phyloP scores from a whole-genome alignment of 2,329 filamentous ascomycete species.

The Fusarium pseudocircinatum region DNA sequence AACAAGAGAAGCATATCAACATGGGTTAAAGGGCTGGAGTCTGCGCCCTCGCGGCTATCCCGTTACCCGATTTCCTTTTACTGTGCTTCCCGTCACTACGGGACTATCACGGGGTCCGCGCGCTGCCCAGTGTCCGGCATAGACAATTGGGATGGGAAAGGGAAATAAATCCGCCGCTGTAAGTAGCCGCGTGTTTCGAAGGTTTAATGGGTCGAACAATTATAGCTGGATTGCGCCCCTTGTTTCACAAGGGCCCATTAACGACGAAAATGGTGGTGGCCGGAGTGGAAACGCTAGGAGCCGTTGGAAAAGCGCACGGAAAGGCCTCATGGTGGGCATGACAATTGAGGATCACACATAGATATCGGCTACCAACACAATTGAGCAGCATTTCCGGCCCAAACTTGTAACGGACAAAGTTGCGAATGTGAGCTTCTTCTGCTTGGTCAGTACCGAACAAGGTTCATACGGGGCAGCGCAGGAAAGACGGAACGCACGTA shows the following conservation, averaged over 20 bases:
- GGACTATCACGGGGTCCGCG: constrained; percentile 13
- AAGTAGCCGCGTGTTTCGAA: constrained; percentile 41
- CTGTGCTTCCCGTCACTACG: constrained; percentile 18
- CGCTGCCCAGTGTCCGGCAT: constrained; percentile 22
- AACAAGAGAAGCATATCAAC: not conserved
- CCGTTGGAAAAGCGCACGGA: constrained; percentile 17
- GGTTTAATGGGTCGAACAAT: constrained; percentile 28
- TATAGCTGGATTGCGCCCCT: constrained; percentile 32
- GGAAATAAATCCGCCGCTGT: constrained; percentile 24
- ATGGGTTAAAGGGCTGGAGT: constrained; percentile 28
- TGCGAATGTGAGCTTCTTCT: constrained; percentile 22
- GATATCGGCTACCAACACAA: constrained; percentile 31
- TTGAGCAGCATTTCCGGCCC: constrained; percentile 27
- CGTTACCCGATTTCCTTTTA: constrained; percentile 22
- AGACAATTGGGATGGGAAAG: constrained; percentile 19
- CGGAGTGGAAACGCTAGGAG: constrained; percentile 24
- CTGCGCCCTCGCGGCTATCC: constrained; percentile 28
- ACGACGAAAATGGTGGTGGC: constrained; percentile 29
- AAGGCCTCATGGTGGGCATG: constrained; percentile 24
- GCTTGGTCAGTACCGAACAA: constrained; percentile 22
- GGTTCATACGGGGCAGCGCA: constrained; percentile 13
- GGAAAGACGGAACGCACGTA: constrained; percentile 1
- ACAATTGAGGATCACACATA: constrained; percentile 19
- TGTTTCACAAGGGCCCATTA: constrained; percentile 37
- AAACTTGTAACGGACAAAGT: constrained; percentile 38